These are phyloP conservation scores for Peronospora farinosa DNA, from an alignment of 352 stramenopile species.

Conservation along the genomic window DNA sequence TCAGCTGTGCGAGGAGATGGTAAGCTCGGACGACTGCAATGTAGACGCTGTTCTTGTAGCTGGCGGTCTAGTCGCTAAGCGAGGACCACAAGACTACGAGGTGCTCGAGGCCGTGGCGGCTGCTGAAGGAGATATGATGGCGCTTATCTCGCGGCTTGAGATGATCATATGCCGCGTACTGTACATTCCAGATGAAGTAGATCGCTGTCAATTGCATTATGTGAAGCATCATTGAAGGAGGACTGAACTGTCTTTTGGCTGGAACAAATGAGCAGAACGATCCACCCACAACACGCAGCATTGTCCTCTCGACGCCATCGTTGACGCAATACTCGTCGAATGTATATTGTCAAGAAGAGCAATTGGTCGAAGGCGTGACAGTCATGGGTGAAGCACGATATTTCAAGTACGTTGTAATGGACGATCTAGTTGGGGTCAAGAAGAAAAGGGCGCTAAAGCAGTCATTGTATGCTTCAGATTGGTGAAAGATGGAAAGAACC, in stretches of 20 bases:
- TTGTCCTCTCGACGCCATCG: constrained; percentile 39
- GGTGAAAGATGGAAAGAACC: constrained; percentile 51
- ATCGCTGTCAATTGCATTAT: constrained; percentile 6
- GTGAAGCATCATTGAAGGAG: background rate
- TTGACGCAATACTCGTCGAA: constrained; percentile 83
- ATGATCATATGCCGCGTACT: constrained; percentile 83
- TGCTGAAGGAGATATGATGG: constrained; percentile 86
- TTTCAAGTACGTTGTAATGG: constrained; percentile 36
- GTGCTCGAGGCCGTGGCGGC: constrained; percentile 53
- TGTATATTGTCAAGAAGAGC: constrained; percentile 46
- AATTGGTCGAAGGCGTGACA: constrained; percentile 32
- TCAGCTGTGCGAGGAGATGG: constrained; percentile 64
- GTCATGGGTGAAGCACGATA: constrained; percentile 53
- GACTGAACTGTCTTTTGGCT: constrained; percentile 8
- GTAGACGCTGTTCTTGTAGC: constrained; percentile 75
- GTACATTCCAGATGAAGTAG: constrained; percentile 67
- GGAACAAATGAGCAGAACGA: constrained; percentile 43
- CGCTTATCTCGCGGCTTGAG: constrained; percentile 79
- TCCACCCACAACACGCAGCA: constrained; percentile 63
- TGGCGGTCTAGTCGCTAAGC: constrained; percentile 50
- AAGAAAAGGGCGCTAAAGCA: background rate
- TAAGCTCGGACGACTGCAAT: constrained; percentile 57
- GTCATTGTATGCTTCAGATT: constrained; percentile 24
- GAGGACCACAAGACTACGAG: constrained; percentile 44
- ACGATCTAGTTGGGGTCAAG: background rate